Evolutionary conservation across 768 basidiomycete genomes (phyloP).

Genomic region (Collybiopsis confluens): DNA sequence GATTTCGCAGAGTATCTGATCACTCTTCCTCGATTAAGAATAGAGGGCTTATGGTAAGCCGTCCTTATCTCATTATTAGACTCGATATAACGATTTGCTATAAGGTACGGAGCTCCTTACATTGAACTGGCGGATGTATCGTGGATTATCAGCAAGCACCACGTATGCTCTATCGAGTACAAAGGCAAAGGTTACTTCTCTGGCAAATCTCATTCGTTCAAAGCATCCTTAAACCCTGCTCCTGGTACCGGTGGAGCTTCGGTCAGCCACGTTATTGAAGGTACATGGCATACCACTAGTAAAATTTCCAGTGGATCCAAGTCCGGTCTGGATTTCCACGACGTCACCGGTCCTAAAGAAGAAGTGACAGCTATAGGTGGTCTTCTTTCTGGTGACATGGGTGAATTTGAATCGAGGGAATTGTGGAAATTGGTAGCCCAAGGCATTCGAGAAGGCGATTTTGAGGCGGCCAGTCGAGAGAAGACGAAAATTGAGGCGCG

Average conservation of each 20-base stretch:
- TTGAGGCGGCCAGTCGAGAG: slow-evolving; percentile 83
- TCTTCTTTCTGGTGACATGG: slow-evolving; percentile 53
- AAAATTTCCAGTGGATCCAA: slow-evolving; percentile 38
- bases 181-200: slow-evolving; percentile 95
- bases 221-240: slow-evolving; percentile 65
- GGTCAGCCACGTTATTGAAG: slow-evolving; percentile 60
- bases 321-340: slow-evolving; percentile 61
- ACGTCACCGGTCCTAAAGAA: slow-evolving; percentile 69
- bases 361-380: slow-evolving; percentile 65
- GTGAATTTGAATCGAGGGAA: slow-evolving; percentile 82
- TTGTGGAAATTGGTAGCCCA: slow-evolving; percentile 86
- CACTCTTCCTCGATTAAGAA: slow-evolving; percentile 86
- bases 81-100: not conserved
- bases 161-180: slow-evolving; percentile 71
- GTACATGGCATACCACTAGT: slow-evolving; percentile 73
- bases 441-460: slow-evolving; percentile 89
- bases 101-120: slow-evolving; percentile 73
- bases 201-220: slow-evolving; percentile 91
- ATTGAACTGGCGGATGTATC: slow-evolving; percentile 85
- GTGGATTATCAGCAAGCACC: slow-evolving; percentile 56
- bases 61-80: not conserved
- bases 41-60: slow-evolving; percentile 82
- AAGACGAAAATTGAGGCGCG: slow-evolving; percentile 88
- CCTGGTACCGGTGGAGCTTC: slow-evolving; percentile 31
- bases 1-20: slow-evolving; percentile 65